These are phyloP conservation scores for Ogataea pignaliae DNA, from an alignment of 805 yeast genomes.

Conservation along the genomic window DNA sequence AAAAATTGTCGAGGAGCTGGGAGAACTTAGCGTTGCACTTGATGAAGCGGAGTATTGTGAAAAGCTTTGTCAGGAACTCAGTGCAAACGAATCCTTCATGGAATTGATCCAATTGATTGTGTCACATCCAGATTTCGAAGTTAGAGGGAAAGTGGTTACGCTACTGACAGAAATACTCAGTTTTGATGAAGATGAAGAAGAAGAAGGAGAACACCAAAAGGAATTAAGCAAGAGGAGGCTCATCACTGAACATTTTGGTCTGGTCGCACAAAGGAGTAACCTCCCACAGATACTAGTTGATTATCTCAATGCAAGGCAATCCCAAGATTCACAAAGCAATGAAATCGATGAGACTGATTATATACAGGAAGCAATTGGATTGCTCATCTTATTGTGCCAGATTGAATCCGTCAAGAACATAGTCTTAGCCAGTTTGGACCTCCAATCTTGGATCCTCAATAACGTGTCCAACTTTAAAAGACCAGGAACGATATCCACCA, in stretches of 20 bases:
- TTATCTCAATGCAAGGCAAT: neutral
- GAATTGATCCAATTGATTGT: slow-evolving; percentile 11
- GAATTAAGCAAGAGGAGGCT: no score
- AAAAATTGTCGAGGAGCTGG: slow-evolving; percentile 13
- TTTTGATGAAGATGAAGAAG: slow-evolving; percentile 1
- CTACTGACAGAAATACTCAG: slow-evolving; percentile 7
- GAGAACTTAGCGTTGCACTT: slow-evolving; percentile 15
- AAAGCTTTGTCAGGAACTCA: slow-evolving; percentile 6
- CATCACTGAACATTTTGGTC: neutral
- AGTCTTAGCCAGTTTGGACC: neutral
- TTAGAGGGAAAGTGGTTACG: slow-evolving; percentile 9
- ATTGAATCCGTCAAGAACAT: neutral
- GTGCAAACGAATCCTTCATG: slow-evolving; percentile 2
- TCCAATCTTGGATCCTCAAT: slow-evolving; percentile 2
- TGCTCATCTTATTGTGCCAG: neutral
- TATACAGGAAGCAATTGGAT: neutral
- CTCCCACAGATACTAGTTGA: neutral
- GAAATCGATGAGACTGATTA: neutral
- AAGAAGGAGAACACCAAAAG: slow-evolving; percentile 1
- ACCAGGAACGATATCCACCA: slow-evolving; percentile 2
- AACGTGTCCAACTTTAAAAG: neutral
- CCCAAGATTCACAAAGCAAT: neutral
- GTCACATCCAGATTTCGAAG: slow-evolving; percentile 15
- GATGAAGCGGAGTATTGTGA: slow-evolving; percentile 9
- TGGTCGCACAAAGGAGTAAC: neutral